A percentile compares a stretch with the other conserved stretches of the same genome.
Evolutionary conservation across 2,329 filamentous ascomycete species (phyloP).

Genomic region (Epichloe hybrida): DNA sequence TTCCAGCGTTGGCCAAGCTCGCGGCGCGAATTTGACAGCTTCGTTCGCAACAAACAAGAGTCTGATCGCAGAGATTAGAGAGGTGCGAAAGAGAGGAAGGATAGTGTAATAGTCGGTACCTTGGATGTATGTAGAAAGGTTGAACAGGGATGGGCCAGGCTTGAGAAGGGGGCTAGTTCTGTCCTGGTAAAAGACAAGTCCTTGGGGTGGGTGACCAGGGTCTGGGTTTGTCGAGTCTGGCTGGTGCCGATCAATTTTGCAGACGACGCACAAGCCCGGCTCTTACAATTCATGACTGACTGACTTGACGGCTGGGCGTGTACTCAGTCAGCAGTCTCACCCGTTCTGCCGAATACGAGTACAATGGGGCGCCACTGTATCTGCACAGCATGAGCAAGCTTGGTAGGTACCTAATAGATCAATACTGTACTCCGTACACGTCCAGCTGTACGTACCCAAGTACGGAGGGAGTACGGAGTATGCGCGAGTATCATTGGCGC

Average conservation of each 20-base stretch:
- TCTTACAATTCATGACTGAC: neutral
- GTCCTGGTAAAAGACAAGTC: neutral
- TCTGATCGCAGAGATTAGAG: slow-evolving; percentile 1
- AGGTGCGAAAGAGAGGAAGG: slow-evolving; percentile 2
- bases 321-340: neutral
- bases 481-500: no score
- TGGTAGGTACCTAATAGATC: no score
- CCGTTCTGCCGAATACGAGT: slow-evolving; percentile 1
- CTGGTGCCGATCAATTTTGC: neutral
- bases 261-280: neutral
- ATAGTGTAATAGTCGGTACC: neutral
- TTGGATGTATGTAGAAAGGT: slow-evolving; percentile 3
- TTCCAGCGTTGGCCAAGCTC: neutral
- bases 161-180: slow-evolving; percentile 3
- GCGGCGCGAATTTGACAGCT: neutral
- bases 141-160: slow-evolving; percentile 5
- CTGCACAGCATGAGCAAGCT: no score
- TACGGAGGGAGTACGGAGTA: no score
- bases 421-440: neutral
- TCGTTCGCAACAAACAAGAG: neutral
- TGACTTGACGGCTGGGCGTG: neutral
- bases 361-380: neutral
- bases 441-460: no score
- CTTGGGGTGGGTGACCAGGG: slow-evolving; percentile 1
- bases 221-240: neutral